These are phyloP conservation scores for Mallotus repandus DNA, from an alignment of 441 rosid species.

Conservation along the genomic window DNA sequence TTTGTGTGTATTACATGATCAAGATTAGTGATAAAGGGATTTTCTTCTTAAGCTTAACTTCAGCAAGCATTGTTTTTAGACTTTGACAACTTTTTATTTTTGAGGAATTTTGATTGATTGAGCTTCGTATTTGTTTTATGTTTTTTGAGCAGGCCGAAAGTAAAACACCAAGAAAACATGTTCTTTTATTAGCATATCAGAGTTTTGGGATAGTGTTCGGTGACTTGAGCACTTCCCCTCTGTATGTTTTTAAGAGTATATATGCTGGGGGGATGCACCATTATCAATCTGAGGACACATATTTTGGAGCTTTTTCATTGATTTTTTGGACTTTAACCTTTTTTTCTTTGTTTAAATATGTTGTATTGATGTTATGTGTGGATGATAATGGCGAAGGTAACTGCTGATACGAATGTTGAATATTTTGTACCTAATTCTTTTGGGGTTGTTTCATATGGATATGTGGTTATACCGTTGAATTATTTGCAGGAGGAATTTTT, in stretches of 20 bases:
- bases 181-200: conserved; percentile 72
- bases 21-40: not conserved
- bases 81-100: not conserved
- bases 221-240: conserved; percentile 76
- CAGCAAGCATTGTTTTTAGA: not conserved
- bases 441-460: conserved; percentile 9
- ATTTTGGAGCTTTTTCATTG: conserved; percentile 79
- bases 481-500: conserved; percentile 74
- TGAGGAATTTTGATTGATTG: not conserved
- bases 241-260: conserved; percentile 71
- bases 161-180: conserved; percentile 42
- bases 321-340: conserved; percentile 84
- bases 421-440: not conserved
- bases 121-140: conserved; percentile 19
- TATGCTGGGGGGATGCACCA: conserved; percentile 59
- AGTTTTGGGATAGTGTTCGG: conserved; percentile 82
- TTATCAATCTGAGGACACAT: conserved; percentile 61
- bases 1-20: not conserved
- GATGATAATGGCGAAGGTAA: conserved; percentile 92
- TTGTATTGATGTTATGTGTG: conserved; percentile 48
- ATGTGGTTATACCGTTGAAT: conserved; percentile 11
- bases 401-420: conserved; percentile 9
- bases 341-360: conserved; percentile 73
- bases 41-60: not conserved
- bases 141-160: conserved; percentile 56